phyloP scores from a whole-genome alignment of 2,329 filamentous ascomycete species.

The Cordyceps farinosa region DNA sequence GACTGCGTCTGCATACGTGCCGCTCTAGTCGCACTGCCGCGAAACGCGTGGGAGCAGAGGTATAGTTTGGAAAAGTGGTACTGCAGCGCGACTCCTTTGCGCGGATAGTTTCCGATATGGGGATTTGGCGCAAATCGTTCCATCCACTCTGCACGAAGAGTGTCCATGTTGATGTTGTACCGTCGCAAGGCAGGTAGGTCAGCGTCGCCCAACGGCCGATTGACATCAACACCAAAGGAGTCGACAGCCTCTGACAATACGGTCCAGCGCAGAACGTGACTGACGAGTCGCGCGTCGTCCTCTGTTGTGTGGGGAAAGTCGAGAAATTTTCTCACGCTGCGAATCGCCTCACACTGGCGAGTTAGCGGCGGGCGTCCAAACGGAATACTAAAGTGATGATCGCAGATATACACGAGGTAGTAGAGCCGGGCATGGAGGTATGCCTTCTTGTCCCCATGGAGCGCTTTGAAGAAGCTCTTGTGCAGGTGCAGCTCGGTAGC shows the following conservation, averaged over 20 bases:
- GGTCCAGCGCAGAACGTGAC: slow-evolving; percentile 22
- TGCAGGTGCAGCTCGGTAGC: slow-evolving; percentile 55
- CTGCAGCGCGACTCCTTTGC: slow-evolving; percentile 19
- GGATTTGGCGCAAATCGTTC: slow-evolving; percentile 13
- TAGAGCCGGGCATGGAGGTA: slow-evolving; percentile 55
- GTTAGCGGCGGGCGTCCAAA: slow-evolving; percentile 32
- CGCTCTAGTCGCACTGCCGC: slow-evolving; percentile 7
- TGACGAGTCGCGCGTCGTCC: slow-evolving; percentile 22
- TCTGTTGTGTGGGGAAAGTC: slow-evolving; percentile 23
- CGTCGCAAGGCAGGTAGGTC: slow-evolving; percentile 19
- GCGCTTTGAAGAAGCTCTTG: slow-evolving; percentile 47
- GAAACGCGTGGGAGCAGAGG: slow-evolving; percentile 19
- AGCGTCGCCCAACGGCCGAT: slow-evolving; percentile 13
- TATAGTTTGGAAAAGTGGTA: slow-evolving; percentile 21
- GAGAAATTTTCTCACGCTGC: slow-evolving; percentile 28
- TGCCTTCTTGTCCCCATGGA: slow-evolving; percentile 44
- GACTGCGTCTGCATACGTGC: slow-evolving; percentile 8
- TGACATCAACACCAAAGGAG: slow-evolving; percentile 18
- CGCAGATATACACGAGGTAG: slow-evolving; percentile 43
- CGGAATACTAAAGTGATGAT: slow-evolving; percentile 33
- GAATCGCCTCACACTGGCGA: slow-evolving; percentile 21
- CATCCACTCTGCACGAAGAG: slow-evolving; percentile 18
- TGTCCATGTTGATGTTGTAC: slow-evolving; percentile 19
- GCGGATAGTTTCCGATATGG: slow-evolving; percentile 19
- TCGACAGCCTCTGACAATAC: slow-evolving; percentile 19